phyloP scores from a whole-genome alignment of 257 asterid species.

The Ocimum tenuiflorum region DNA sequence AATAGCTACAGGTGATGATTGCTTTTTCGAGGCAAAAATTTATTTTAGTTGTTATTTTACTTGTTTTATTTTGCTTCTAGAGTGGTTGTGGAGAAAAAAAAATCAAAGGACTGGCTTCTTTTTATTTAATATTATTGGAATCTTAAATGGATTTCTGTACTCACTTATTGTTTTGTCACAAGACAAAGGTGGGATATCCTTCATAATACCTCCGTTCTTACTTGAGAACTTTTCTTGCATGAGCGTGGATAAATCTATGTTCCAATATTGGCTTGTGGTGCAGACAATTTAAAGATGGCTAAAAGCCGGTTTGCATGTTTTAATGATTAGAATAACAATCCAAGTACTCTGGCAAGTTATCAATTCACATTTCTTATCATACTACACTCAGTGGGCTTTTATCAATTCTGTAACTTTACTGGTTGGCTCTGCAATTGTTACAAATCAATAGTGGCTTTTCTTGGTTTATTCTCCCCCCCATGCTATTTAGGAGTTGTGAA shows the following conservation, averaged over 20 bases:
- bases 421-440: neutral
- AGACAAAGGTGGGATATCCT: neutral
- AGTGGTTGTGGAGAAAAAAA: neutral
- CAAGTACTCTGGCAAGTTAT: neutral
- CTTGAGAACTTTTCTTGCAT: neutral
- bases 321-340: neutral
- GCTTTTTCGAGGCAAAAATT: slow-evolving; percentile 6
- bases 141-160: neutral
- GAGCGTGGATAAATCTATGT: neutral
- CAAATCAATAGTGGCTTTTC: neutral
- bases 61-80: neutral
- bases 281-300: neutral
- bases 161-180: neutral
- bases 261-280: neutral
- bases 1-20: slow-evolving; percentile 43
- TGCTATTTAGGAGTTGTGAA: neutral
- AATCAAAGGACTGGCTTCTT: neutral
- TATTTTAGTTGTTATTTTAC: neutral
- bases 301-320: neutral
- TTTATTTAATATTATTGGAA: neutral
- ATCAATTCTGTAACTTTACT: neutral
- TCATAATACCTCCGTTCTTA: too few species aligned
- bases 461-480: neutral
- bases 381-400: neutral
- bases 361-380: neutral